Percentiles rank a stretch among this genome's conserved stretches.
Evolutionary conservation across 1,284 basidiomycete species (phyloP).

Genomic region (Schizophyllum amplum): DNA sequence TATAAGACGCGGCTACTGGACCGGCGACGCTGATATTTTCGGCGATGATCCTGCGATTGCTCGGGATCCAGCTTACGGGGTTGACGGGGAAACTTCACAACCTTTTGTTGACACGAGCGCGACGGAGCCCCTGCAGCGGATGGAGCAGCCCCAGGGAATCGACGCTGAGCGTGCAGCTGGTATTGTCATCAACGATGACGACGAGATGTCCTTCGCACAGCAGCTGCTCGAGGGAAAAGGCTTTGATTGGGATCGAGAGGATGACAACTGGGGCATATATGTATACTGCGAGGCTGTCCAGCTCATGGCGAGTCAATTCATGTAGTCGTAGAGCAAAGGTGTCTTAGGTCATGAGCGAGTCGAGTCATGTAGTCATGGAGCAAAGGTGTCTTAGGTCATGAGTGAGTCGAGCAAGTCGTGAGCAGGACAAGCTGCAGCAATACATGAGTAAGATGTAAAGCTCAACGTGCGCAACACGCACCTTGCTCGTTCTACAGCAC

Average conservation of each 20-base stretch:
- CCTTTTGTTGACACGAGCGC: neutral
- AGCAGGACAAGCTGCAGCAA: too few species aligned
- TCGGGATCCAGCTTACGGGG: neutral
- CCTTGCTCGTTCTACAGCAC: too few species aligned
- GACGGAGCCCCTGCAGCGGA: neutral
- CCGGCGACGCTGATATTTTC: conserved; percentile 7
- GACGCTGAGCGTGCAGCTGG: conserved; percentile 7
- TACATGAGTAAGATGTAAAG: too few species aligned
- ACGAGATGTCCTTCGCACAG: conserved; percentile 4
- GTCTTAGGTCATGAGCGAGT: too few species aligned
- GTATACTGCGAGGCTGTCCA: conserved; percentile 10
- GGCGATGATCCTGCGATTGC: conserved; percentile 8
- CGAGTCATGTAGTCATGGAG: too few species aligned
- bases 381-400: too few species aligned
- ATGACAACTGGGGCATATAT: conserved; percentile 12
- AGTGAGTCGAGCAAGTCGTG: too few species aligned
- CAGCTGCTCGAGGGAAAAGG: neutral
- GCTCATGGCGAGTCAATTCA: too few species aligned
- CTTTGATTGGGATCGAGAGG: conserved; percentile 9
- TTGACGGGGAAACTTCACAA: conserved; percentile 1
- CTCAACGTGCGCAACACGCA: too few species aligned
- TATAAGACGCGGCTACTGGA: conserved; percentile 14
- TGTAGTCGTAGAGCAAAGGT: too few species aligned
- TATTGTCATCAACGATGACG: conserved; percentile 8
- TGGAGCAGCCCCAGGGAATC: neutral